Evolutionary conservation across 129 eudicot genomes (phyloP), one percentile per base, ranked within the genome.

Genomic region (Heracleum sosnowskyi): DNA sequence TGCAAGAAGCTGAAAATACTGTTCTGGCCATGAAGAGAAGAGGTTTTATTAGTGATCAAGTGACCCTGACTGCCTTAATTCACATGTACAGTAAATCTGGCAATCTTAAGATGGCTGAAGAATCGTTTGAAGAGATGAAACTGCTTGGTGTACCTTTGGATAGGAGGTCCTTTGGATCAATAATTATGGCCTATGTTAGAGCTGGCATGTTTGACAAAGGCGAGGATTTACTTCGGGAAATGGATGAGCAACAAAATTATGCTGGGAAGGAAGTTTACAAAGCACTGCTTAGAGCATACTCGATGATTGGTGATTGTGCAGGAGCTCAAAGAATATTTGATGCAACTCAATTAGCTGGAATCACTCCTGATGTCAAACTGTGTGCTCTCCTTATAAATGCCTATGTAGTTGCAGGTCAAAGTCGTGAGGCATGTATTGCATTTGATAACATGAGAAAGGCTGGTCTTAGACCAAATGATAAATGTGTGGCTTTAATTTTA

Each of bases 11-110:
- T 42, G 96, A 91, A 87, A 88, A 74, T 20, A 73, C 81, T 18
- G 82, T 91, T 20, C 75, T 79, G 41, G 86, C 92, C 84, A 90
- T 95, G 98, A 92, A 85, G 66, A 79, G 44, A 29, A 78, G 86
- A 84, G 96, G 92, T 42, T 84, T 91, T 34, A 49, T 80, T 31
- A 88, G 92, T 77, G 98, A 92, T 79, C 96, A 91, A 77, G 97
- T 92, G 55, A 91, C 87, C 40, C 82, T 95, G 46, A 95, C 98
- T 18, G 86, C 97, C 76, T 83, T 92, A 78, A 79, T 95, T 49
- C 98, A 95, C 88, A 91, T 95, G 97, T 91, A 95, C 86, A 95
- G 97, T 85, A 95, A 95, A 80, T 82, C 96, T 31, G 94, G 98
- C 31, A 87, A 88, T 73, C 85, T 91, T 74, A 81, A 86, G 75